Evolutionary conservation across 805 yeast genomes (phyloP).

Genomic region (Nakazawaea peltata): DNA sequence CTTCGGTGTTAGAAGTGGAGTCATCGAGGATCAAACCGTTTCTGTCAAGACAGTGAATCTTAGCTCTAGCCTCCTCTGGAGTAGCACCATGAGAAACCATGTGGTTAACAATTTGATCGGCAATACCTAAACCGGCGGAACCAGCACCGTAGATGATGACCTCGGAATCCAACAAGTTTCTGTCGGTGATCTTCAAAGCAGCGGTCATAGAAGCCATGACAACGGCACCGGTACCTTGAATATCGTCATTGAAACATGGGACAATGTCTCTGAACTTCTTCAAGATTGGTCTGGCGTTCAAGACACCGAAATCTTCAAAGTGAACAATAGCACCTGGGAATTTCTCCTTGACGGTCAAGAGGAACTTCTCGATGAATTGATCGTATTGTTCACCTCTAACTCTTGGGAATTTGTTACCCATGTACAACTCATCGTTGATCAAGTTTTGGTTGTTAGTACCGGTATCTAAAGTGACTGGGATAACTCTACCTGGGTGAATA

Average conservation of each 20-base stretch:
- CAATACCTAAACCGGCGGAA: conserved; percentile 93
- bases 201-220: conserved; percentile 93
- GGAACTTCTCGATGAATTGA: conserved; percentile 74
- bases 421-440: conserved; percentile 76
- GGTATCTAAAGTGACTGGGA: conserved; percentile 85
- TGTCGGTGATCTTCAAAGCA: conserved; percentile 71
- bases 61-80: conserved; percentile 63
- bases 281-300: conserved; percentile 79
- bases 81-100: conserved; percentile 76
- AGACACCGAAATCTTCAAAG: conserved; percentile 94
- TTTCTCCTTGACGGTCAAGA: conserved; percentile 57
- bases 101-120: conserved; percentile 87
- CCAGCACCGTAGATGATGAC: conserved; percentile 93
- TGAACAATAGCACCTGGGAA: conserved; percentile 91
- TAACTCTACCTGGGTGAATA: conserved; percentile 88
- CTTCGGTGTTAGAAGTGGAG: conserved; percentile 35
- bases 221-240: conserved; percentile 98
- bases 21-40: conserved; percentile 64
- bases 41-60: conserved; percentile 77
- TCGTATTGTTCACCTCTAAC: conserved; percentile 84
- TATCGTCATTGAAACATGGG: conserved; percentile 95
- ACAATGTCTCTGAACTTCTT: conserved; percentile 63
- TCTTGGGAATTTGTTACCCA: conserved; percentile 86
- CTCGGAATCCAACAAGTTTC: conserved; percentile 52
- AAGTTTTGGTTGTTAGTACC: conserved; percentile 87